A percentile compares a stretch with the other conserved stretches of the same genome.
Evolutionary conservation across 768 basidiomycete genomes (phyloP).

Genomic region (Leccinellum luteum): DNA sequence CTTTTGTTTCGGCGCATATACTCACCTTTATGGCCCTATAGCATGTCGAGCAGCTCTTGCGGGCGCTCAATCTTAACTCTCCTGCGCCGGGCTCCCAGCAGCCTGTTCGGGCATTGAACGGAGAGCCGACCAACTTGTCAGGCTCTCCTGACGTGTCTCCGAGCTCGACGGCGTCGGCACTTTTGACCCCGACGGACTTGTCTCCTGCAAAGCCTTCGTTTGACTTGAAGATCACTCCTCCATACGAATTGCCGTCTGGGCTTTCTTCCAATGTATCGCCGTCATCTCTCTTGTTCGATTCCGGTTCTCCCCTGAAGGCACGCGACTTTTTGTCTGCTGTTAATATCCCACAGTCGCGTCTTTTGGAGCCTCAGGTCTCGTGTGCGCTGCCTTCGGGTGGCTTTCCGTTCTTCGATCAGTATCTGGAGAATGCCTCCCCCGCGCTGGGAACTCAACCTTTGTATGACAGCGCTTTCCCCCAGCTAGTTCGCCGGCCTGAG

Average conservation of each 20-base stretch:
- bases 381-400: slow-evolving; percentile 22
- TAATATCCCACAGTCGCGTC: slow-evolving; percentile 26
- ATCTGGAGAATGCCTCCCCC: slow-evolving; percentile 43
- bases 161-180: slow-evolving; percentile 64
- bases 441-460: slow-evolving; percentile 36
- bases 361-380: slow-evolving; percentile 17
- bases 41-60: slow-evolving; percentile 80
- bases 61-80: slow-evolving; percentile 76
- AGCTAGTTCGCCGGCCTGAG: slow-evolving; percentile 21
- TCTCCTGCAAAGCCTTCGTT: slow-evolving; percentile 60
- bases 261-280: slow-evolving; percentile 31
- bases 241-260: slow-evolving; percentile 44
- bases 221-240: slow-evolving; percentile 52
- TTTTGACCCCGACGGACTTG: slow-evolving; percentile 72
- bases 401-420: slow-evolving; percentile 53
- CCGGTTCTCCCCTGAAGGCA: slow-evolving; percentile 37
- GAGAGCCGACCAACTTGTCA: slow-evolving; percentile 39
- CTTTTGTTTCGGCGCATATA: slow-evolving; percentile 28
- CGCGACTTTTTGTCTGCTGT: slow-evolving; percentile 29
- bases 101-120: slow-evolving; percentile 41
- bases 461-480: slow-evolving; percentile 32
- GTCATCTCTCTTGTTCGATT: slow-evolving; percentile 43
- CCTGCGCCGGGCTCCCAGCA: slow-evolving; percentile 53
- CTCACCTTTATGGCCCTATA: slow-evolving; percentile 32
- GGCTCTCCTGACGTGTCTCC: slow-evolving; percentile 72